phyloP scores from a whole-genome alignment of 31 red algal genomes.

The Porphyra umbilicalis region DNA sequence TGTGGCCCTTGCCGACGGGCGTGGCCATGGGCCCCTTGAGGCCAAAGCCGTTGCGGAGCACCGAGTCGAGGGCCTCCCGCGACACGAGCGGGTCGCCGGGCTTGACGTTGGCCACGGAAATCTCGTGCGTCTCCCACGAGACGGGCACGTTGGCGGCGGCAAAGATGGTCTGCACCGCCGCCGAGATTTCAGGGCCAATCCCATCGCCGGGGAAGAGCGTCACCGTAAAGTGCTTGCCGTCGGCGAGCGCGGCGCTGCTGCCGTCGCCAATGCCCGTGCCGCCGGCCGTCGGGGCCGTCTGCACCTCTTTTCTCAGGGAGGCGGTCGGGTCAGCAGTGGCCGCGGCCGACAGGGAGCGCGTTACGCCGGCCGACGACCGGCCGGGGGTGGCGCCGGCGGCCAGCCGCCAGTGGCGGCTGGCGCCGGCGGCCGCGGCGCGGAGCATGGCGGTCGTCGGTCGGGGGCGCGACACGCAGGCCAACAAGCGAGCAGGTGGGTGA shows the following conservation, averaged over 20 bases:
- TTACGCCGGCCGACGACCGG: not conserved
- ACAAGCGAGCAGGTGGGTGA: no score
- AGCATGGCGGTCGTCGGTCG: not conserved
- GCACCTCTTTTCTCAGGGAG: not conserved
- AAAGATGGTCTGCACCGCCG: conserved; percentile 73
- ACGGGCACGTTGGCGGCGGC: conserved; percentile 83
- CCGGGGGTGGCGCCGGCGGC: not conserved
- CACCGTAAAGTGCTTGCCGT: conserved; percentile 33
- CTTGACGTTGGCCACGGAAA: conserved; percentile 54
- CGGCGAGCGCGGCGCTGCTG: not conserved
- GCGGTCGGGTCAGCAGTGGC: not conserved
- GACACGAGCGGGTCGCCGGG: conserved; percentile 77
- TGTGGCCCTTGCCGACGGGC: conserved; percentile 89
- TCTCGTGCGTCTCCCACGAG: conserved; percentile 74
- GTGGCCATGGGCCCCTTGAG: conserved; percentile 97
- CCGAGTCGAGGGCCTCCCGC: conserved; percentile 70
- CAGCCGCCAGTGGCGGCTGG: not conserved
- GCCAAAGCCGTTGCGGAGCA: conserved; percentile 80
- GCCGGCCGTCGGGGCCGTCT: not conserved
- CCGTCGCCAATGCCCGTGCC: not conserved
- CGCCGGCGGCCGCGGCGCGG: not conserved
- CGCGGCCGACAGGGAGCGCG: not conserved
- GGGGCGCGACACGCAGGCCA: not conserved
- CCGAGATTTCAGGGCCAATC: conserved; percentile 93
- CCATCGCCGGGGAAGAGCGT: conserved; percentile 98